Evolutionary conservation across 2,329 filamentous ascomycete species (phyloP).

Genomic region (Diplodia sapinea): DNA sequence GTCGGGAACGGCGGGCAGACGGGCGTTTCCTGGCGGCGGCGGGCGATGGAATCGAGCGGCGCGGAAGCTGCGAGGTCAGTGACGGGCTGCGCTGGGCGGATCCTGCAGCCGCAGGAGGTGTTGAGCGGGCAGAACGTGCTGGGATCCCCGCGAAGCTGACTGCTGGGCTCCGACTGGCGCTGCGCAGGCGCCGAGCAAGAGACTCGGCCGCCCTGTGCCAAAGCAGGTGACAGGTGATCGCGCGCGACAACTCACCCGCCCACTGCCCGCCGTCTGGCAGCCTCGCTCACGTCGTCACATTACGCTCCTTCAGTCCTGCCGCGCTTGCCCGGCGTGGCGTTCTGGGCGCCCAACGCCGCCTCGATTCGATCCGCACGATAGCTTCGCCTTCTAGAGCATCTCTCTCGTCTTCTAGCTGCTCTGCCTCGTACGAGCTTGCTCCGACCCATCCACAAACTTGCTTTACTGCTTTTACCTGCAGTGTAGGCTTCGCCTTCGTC

Average conservation of each 20-base stretch:
- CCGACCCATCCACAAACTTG: slow-evolving; percentile 12
- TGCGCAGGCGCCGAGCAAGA: slow-evolving; percentile 8
- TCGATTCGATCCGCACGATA: slow-evolving; percentile 10
- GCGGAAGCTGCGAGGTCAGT: slow-evolving; percentile 5
- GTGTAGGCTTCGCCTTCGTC: slow-evolving; percentile 17
- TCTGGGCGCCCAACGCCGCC: background rate
- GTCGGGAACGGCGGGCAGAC: slow-evolving; percentile 18
- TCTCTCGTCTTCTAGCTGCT: slow-evolving; percentile 11
- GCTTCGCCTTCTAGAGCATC: slow-evolving; percentile 11
- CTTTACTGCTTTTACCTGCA: slow-evolving; percentile 15
- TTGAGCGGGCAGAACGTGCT: slow-evolving; percentile 18
- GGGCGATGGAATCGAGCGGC: slow-evolving; percentile 4
- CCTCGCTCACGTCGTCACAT: slow-evolving; percentile 14
- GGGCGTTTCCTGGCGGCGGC: slow-evolving; percentile 2
- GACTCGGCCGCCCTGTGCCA: background rate
- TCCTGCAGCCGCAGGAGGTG: slow-evolving; percentile 20
- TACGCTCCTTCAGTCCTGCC: slow-evolving; percentile 5
- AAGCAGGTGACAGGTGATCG: slow-evolving; percentile 14
- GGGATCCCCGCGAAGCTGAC: slow-evolving; percentile 24
- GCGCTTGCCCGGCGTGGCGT: slow-evolving; percentile 11
- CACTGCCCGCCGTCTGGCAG: background rate
- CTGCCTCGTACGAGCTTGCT: slow-evolving; percentile 29
- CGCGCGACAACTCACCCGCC: slow-evolving; percentile 21
- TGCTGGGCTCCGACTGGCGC: slow-evolving; percentile 9
- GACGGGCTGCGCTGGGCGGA: slow-evolving; percentile 1